A percentile compares a stretch with the other conserved stretches of the same genome.
Conservation (phyloP, 2,329 filamentous ascomycete genomes). For the Scedosporium minutisporum region DNA sequence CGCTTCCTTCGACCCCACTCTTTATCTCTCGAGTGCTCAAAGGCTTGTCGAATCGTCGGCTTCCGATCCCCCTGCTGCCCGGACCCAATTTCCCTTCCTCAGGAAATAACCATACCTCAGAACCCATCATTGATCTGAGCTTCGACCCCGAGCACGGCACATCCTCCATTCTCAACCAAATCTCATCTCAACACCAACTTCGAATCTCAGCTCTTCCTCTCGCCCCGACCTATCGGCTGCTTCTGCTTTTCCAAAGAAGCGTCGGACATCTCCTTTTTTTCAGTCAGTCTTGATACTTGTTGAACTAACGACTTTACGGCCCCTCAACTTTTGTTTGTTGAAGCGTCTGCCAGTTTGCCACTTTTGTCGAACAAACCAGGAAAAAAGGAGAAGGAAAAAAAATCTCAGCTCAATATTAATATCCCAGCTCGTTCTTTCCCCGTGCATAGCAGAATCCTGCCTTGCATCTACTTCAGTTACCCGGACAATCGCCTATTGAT, state of each 20-base stretch:
- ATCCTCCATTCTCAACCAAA: background rate
- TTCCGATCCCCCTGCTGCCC: background rate
- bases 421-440: background rate
- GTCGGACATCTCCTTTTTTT: background rate
- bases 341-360: conserved; percentile 4
- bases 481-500: background rate
- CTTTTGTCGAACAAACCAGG: background rate
- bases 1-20: background rate
- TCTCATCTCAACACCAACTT: background rate
- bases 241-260: background rate
- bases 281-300: background rate
- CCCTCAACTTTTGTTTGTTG: conserved; percentile 3
- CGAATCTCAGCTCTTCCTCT: conserved; percentile 7
- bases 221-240: conserved; percentile 7
- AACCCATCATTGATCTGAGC: background rate
- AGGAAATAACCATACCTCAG: background rate
- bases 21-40: background rate
- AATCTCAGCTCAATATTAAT: background rate
- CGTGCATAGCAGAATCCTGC: background rate
- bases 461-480: background rate
- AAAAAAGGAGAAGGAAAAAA: background rate
- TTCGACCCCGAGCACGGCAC: background rate
- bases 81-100: background rate
- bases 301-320: conserved; percentile 6
- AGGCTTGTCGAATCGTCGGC: background rate